phyloP scores from a whole-genome alignment of 2,329 filamentous ascomycete species.

The Arachnopeziza araneosa region DNA sequence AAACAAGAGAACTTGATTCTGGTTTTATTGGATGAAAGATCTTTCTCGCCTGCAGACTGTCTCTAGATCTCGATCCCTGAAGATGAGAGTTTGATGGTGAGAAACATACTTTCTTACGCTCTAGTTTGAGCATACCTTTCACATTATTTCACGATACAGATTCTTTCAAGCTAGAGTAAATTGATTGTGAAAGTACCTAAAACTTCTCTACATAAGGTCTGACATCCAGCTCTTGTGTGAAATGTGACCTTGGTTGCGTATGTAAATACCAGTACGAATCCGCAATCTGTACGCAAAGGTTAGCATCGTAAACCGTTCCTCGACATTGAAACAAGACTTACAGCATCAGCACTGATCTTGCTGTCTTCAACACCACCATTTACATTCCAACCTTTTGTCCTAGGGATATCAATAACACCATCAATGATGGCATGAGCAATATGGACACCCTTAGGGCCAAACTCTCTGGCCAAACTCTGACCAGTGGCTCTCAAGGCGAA shows the following conservation, averaged over 20 bases:
- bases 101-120: not conserved
- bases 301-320: not conserved
- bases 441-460: constrained; percentile 78
- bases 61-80: constrained; percentile 1
- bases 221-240: constrained; percentile 77
- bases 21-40: not conserved
- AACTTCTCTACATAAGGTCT: constrained; percentile 79
- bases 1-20: constrained; percentile 38
- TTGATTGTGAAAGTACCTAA: constrained; percentile 3
- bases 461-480: constrained; percentile 75
- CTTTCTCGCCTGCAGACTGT: constrained; percentile 1
- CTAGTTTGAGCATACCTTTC: not conserved
- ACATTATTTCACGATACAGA: not conserved
- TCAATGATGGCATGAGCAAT: constrained; percentile 80
- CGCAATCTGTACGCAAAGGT: constrained; percentile 58
- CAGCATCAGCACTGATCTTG: constrained; percentile 70
- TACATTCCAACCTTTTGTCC: constrained; percentile 48
- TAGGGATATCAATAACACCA: constrained; percentile 76
- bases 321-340: constrained; percentile 38
- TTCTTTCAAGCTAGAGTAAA: too few species aligned
- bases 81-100: constrained; percentile 1
- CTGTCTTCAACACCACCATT: constrained; percentile 45
- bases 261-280: constrained; percentile 76
- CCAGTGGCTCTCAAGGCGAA: constrained; percentile 70
- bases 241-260: constrained; percentile 70